phyloP scores from a whole-genome alignment of 176 grass and related monocot species.

The Otatea glauca region DNA sequence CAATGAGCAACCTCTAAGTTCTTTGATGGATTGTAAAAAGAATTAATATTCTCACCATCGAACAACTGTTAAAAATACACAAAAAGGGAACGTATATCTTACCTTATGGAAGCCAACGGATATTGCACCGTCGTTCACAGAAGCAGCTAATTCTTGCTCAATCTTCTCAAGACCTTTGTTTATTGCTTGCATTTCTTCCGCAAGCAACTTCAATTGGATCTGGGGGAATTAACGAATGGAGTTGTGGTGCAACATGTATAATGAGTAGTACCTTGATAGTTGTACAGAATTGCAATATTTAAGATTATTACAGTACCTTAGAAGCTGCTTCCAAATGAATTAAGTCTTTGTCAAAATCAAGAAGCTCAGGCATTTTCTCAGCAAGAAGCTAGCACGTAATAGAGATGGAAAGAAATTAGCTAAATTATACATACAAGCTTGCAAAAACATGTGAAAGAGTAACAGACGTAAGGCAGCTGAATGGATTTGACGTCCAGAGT shows the following conservation, averaged over 20 bases:
- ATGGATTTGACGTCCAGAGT: background rate
- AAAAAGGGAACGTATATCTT: slow-evolving; percentile 26
- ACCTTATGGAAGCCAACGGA: slow-evolving; percentile 79
- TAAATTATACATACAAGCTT: slow-evolving; percentile 6
- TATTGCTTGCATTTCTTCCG: slow-evolving; percentile 98
- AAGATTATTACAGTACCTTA: slow-evolving; percentile 62
- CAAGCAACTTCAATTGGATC: slow-evolving; percentile 93
- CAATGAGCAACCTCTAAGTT: slow-evolving; percentile 14
- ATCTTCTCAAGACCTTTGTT: slow-evolving; percentile 99
- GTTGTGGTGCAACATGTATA: slow-evolving; percentile 42
- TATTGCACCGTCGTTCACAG: slow-evolving; percentile 78
- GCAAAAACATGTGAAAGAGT: slow-evolving; percentile 4
- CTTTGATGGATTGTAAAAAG: slow-evolving; percentile 24
- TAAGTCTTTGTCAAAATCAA: slow-evolving; percentile 99
- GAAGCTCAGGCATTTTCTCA: slow-evolving; percentile 89
- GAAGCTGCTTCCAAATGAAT: slow-evolving; percentile 97
- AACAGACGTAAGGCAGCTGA: slow-evolving; percentile 5
- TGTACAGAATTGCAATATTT: slow-evolving; percentile 30
- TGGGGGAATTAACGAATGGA: slow-evolving; percentile 50
- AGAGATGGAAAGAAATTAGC: slow-evolving; percentile 45
- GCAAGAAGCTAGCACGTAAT: slow-evolving; percentile 72
- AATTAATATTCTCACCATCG: slow-evolving; percentile 15
- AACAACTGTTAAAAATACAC: slow-evolving; percentile 34
- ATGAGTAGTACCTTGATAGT: slow-evolving; percentile 35
- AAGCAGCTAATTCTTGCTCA: slow-evolving; percentile 86